Percentiles rank a stretch among this genome's conserved stretches.
These are phyloP conservation scores for Aotearoamyces nothofagi DNA, from an alignment of 2,329 filamentous ascomycete genomes.

Conservation along the genomic window DNA sequence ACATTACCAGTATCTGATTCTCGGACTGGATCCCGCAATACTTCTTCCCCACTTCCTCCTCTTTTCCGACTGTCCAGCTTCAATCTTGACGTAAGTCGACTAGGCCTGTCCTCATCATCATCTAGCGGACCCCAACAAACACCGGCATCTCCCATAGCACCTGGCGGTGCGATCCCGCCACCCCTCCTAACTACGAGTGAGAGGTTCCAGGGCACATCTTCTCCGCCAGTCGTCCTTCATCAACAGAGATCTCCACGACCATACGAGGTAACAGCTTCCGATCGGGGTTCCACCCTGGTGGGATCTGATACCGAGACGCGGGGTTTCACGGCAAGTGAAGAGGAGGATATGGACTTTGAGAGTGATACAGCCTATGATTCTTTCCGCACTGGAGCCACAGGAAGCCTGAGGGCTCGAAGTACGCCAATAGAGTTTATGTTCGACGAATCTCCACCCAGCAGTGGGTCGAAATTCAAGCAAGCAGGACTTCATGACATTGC, in stretches of 20 bases:
- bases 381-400: conserved; percentile 53
- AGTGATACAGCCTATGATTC: conserved; percentile 70
- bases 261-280: conserved; percentile 15
- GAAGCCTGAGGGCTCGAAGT: conserved; percentile 49
- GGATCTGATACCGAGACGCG: conserved; percentile 56
- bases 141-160: conserved; percentile 13
- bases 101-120: conserved; percentile 27
- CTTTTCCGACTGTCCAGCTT: conserved; percentile 37
- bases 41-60: conserved; percentile 40
- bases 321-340: conserved; percentile 51
- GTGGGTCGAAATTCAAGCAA: conserved; percentile 25
- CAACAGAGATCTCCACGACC: conserved; percentile 10
- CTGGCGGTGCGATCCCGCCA: conserved; percentile 17
- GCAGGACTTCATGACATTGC: conserved; percentile 18
- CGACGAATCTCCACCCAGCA: conserved; percentile 57
- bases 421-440: conserved; percentile 68
- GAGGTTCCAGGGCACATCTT: conserved; percentile 23
- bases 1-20: conserved; percentile 11
- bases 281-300: conserved; percentile 42
- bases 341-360: conserved; percentile 65
- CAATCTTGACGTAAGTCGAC: conserved; percentile 34
- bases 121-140: conserved; percentile 13
- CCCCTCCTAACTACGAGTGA: conserved; percentile 26
- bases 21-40: conserved; percentile 21
- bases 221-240: conserved; percentile 9